Conservation (phyloP, 305 asterid species). For the Solanum hybrid region DNA sequence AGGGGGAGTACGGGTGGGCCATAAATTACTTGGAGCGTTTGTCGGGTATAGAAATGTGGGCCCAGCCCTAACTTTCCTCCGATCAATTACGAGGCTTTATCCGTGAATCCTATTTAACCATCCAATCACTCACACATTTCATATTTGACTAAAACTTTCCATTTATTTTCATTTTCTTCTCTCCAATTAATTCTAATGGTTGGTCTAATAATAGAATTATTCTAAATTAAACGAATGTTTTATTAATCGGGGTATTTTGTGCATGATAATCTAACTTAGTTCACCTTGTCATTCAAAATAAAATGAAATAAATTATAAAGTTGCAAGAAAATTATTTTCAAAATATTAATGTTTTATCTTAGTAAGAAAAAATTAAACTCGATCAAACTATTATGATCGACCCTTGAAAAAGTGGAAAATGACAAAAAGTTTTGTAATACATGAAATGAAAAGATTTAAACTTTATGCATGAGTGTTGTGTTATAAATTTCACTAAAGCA, state of each 20-base stretch:
- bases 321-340: neutral
- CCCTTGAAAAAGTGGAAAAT: accelerated
- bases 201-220: neutral
- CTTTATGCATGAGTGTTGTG: neutral
- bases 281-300: neutral
- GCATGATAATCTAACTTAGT: neutral
- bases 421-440: neutral
- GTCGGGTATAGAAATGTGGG: slow-evolving; percentile 2
- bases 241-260: neutral
- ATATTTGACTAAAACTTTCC: neutral
- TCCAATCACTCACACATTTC: neutral
- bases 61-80: neutral
- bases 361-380: neutral
- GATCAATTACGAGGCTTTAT: neutral
- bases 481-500: neutral
- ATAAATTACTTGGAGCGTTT: slow-evolving; percentile 3
- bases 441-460: neutral
- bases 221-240: neutral
- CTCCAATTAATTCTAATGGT: neutral
- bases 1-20: neutral
- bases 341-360: neutral
- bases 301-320: neutral
- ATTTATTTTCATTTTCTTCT: neutral
- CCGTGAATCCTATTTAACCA: neutral
- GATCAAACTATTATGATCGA: neutral